Base-by-base conservation (phyloP, 768 basidiomycete genomes). In the Naganishia vishniacii region DNA sequence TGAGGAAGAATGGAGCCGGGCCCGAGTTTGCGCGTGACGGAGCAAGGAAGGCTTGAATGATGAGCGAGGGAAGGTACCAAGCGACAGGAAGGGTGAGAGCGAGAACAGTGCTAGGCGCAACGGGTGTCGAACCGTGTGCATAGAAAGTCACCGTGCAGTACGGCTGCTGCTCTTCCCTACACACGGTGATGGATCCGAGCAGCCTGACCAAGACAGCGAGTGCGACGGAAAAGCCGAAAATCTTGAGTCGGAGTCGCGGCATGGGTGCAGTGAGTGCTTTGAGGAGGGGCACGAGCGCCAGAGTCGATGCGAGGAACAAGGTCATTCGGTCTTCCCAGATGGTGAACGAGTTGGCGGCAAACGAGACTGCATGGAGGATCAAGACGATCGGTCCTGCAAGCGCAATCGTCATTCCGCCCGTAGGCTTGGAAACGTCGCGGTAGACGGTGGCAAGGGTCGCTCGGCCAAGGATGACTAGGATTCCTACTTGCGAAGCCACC, bases 261-360 rank as follows among this genome's bases (percentile, higher is more conserved):
- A 84, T 86, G 0, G 89, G 87, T 0, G 88, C 87, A 0, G 83
- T 78, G 61, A 90, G 78, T 0, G 88, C 87, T 49, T 80, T 80
- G 32, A 87, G 71, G 65, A 88, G 78, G 12, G 84, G 77, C 40
- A 91, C 32, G 84, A 87, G 40, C 83, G 83, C 69, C 42, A 77
- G 67, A 9, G 79, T 73, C 46, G 86, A 73, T 65, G 86, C 79
- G 60, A 98, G 82, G 81, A 86, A 93, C 8, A 85, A 83, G 12
- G 88, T 81, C 61, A 89, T 80, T 32, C 83, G 83, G 74, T 97
- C 93, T 82, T 99, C 95, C 91, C 92, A 97, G 75, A 98, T 84
- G n/a, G 89, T 90, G 80, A 90, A 94, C 0, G 92, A 95, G 80
- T 98, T 98, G 26, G 92, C 94, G 16, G 87, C 83, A 77, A 94